Base-by-base conservation (phyloP, 352 stramenopile genomes). In the Phytophthora litchii region DNA sequence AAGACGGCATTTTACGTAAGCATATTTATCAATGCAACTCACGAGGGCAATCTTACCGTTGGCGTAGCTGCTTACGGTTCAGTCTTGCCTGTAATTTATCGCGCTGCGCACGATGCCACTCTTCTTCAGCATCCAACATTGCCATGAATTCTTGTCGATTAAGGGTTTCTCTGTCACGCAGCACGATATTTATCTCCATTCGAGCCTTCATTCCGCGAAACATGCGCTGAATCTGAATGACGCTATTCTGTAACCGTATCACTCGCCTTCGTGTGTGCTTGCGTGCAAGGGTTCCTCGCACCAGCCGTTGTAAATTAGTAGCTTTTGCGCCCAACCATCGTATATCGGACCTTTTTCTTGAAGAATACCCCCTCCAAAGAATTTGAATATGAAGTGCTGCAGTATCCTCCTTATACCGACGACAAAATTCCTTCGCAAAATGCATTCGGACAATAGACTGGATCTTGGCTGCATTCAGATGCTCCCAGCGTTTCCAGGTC, bases 71-170 rank as follows among this genome's bases (percentile, higher is more conserved):
- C 29, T 90, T 74, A 25, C 83, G 78, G 32, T 80, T 68, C 3
- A 94, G 49, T 11, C 80, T 67, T 27, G 64, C 51, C 32, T 74
- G 67, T 0, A 89, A 27, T 23, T 88, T 89, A 45, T 90, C 78
- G 3, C 82, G 65, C 16, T 94, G 79, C 4, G 60, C 46, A 6
- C 64, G 71, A 56, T 88, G 59, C 84, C 84, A 94, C 23, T 84
- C 74, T 45, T 88, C 76, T 60, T 94, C 84, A 8, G 64, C 67
- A 16, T 94, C 84, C 11, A 94, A 64, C 5, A 91, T 55, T 3
- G 58, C 62, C 82, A 94, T 91, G 10, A 76, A 75, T n/a, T 92
- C 78, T 12, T 80, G 61, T 11, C 84, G 78, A 44, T 90, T 89
- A 9, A 5, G 10, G 0, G 78, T 91, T 64, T 94, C 82, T 23